Evolutionary conservation across 805 yeast genomes (phyloP).

Genomic region (Candida xyloterini): DNA sequence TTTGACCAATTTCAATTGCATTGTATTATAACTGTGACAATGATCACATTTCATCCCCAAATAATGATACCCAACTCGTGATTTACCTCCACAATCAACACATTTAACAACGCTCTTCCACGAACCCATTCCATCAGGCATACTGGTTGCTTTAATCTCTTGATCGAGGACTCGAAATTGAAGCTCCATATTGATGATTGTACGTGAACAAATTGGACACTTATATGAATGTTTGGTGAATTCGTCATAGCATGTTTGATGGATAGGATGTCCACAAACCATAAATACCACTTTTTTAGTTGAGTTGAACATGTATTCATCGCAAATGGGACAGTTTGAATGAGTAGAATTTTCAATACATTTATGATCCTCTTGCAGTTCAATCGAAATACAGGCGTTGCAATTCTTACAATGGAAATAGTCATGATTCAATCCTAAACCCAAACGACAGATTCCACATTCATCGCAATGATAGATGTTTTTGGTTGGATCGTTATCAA

Average conservation of each 20-base stretch:
- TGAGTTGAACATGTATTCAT: constrained; percentile 84
- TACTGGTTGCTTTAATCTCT: constrained; percentile 70
- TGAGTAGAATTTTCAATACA: constrained; percentile 88
- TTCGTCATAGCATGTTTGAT: constrained; percentile 78
- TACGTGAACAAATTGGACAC: constrained; percentile 86
- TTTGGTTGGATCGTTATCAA: constrained; percentile 74
- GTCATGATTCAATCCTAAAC: constrained; percentile 83
- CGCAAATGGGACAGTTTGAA: constrained; percentile 90
- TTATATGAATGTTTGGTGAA: constrained; percentile 80
- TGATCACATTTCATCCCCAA: constrained; percentile 85
- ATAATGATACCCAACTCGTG: constrained; percentile 73
- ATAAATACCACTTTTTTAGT: constrained; percentile 82
- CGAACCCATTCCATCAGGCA: constrained; percentile 74
- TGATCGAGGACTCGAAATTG: constrained; percentile 83
- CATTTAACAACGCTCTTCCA: constrained; percentile 79
- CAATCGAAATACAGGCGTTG: constrained; percentile 83
- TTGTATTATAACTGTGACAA: constrained; percentile 85
- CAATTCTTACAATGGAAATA: constrained; percentile 90
- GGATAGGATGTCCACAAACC: constrained; percentile 94
- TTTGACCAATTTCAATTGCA: constrained; percentile 65
- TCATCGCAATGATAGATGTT: constrained; percentile 89
- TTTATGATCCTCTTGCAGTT: constrained; percentile 69
- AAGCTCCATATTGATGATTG: constrained; percentile 83
- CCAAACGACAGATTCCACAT: constrained; percentile 91
- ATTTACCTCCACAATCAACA: constrained; percentile 85